Base-by-base conservation (phyloP, 1,139 yeast species). In the Chernovozyma aurita region DNA sequence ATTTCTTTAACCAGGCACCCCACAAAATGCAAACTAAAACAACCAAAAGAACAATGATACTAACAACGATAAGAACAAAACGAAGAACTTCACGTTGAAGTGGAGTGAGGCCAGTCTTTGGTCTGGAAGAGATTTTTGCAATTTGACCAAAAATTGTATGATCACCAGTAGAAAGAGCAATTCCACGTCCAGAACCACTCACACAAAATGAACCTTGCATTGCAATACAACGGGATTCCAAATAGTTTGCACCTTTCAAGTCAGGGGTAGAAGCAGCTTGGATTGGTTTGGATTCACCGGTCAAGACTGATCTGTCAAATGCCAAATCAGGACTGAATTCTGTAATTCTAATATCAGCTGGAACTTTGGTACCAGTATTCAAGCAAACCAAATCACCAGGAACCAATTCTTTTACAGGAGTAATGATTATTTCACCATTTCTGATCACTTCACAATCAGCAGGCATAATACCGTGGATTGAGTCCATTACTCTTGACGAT, bases 401-500 rank as follows among this genome's bases (percentile, higher is more conserved):
- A 8, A 61, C 63, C 31, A 61, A 45, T 11, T 47, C 45, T 36
- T 50, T 52, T 18, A 57, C 50, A 24, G 46, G 47, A n/a, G 57
- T 32, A 2, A 33, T 31, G 3, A 38, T 16, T 2, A 41, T 30
- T 17, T 42, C 28, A 5, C 61, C 60, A 27, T 53, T 48, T 43
- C 67, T 49, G 13, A 58, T 39, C 7, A 52, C 52, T 12, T 42
- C 40, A 9, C 49, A 48, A 25, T 65, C 70, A 4, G 57, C 48
- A 2, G 78, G 76, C 22, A 74, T 55, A 62, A 74, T 55, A 31
- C 55, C 53, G 41, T 61, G 60, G 41, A 74, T 72, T 3, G 78
- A 71, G 31, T 65, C 65, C 77, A 74, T 70, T 27, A 73, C 76
- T 36, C 61, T 59, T 3, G 74, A 61, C 28, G 75, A 61, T 8